Conservation (phyloP, 1,284 basidiomycete genomes). For the Ganoderma boninense region DNA sequence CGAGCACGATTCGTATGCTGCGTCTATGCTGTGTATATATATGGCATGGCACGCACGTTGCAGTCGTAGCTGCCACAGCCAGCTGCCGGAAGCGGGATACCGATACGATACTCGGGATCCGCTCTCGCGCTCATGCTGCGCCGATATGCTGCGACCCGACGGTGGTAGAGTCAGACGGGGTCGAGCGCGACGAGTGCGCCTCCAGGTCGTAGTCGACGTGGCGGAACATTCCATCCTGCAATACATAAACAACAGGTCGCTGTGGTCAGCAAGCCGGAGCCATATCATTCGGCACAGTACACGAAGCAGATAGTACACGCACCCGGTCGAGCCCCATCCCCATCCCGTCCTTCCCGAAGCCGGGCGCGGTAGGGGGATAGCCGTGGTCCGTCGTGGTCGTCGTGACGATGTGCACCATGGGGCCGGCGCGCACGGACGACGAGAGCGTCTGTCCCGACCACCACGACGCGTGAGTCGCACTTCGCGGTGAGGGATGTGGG, state of each 20-base stretch:
- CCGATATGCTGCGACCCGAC: background rate
- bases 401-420: slow-evolving; percentile 25
- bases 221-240: background rate
- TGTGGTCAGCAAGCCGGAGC: too few relatives aligned
- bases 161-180: background rate
- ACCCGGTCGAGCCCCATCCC: background rate
- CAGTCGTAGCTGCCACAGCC: too few relatives aligned
- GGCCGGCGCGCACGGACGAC: background rate
- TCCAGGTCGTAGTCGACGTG: background rate
- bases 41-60: too few relatives aligned
- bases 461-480: background rate
- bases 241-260: too few relatives aligned
- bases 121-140: background rate
- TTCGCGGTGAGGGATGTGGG: too few relatives aligned
- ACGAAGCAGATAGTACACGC: background rate
- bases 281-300: too few relatives aligned
- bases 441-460: background rate
- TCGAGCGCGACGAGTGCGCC: background rate
- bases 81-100: too few relatives aligned
- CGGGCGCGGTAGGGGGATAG: background rate
- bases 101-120: too few relatives aligned
- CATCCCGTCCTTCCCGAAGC: background rate
- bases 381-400: slow-evolving; percentile 20
- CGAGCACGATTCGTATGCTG: too few relatives aligned
- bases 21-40: too few relatives aligned